Evolutionary conservation across 1,139 yeast species (phyloP).

Genomic region (Kazachstania sp.): DNA sequence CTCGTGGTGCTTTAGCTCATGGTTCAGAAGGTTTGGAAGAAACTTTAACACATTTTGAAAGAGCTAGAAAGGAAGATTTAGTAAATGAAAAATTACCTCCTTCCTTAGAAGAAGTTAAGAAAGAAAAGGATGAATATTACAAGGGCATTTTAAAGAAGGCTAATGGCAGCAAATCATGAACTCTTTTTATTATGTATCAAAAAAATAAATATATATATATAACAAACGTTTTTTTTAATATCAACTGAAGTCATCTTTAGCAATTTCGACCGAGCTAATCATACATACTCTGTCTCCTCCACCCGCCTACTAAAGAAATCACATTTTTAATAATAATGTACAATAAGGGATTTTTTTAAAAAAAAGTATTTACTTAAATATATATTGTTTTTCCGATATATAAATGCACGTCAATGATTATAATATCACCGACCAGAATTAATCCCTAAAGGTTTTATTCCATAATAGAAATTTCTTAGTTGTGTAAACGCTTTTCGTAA

Average conservation of each 20-base stretch:
- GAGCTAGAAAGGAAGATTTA: constrained; percentile 74
- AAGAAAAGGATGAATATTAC: constrained; percentile 38
- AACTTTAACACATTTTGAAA: constrained; percentile 70
- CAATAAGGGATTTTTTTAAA: background rate
- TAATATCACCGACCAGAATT: background rate
- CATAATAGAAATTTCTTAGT: constrained; percentile 34
- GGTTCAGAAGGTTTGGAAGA: constrained; percentile 74
- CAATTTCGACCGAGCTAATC: too few species aligned
- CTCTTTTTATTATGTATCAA: background rate
- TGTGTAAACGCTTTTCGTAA: constrained; percentile 94
- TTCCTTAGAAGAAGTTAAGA: constrained; percentile 47
- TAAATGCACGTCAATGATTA: background rate
- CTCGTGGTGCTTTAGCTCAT: constrained; percentile 78
- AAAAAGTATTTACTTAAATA: background rate
- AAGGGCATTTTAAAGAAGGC: constrained; percentile 13
- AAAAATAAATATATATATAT: background rate
- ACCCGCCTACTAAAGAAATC: background rate
- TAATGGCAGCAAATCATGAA: constrained; percentile 2
- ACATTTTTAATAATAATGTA: background rate
- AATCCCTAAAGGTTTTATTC: background rate
- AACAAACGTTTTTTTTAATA: too few species aligned
- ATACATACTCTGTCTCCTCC: background rate
- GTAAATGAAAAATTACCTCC: constrained; percentile 89
- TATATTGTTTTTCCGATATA: background rate
- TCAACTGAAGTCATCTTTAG: too few species aligned